phyloP scores from a whole-genome alignment of 495 filamentous ascomycete genomes.

The Hyaloscypha variabilis region DNA sequence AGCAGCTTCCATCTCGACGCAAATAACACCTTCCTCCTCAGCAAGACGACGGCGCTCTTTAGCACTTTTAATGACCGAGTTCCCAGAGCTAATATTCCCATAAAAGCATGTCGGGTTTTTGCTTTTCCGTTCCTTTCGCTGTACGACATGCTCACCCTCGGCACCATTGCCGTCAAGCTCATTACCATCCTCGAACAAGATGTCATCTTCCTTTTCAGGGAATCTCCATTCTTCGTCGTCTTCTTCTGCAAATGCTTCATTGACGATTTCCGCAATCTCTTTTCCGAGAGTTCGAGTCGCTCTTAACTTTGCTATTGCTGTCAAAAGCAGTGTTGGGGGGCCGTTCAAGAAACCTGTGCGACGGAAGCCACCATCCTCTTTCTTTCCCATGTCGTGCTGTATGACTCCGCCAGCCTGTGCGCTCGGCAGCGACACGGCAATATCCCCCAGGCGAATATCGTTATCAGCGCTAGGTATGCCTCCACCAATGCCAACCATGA shows the following conservation, averaged over 20 bases:
- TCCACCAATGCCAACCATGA: conserved; percentile 47
- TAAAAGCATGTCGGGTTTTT: conserved; percentile 39
- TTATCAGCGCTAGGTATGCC: conserved; percentile 14
- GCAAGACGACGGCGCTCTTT: conserved; percentile 19
- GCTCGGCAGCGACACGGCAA: conserved; percentile 23
- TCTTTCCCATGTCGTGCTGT: conserved; percentile 28
- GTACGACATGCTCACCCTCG: conserved; percentile 29
- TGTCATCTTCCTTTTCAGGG: conserved; percentile 37
- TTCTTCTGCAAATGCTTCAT: conserved; percentile 30
- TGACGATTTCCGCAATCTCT: conserved; percentile 24
- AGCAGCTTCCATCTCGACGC: conserved; percentile 54
- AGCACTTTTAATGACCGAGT: conserved; percentile 33
- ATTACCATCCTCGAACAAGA: conserved; percentile 40
- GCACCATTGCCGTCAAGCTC: conserved; percentile 18
- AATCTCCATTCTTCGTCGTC: conserved; percentile 32
- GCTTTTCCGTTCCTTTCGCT: conserved; percentile 31
- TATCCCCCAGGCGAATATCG: conserved; percentile 27
- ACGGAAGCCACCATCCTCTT: conserved; percentile 14
- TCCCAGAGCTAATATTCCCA: conserved; percentile 34
- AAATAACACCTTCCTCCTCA: conserved; percentile 33
- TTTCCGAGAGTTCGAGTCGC: not conserved
- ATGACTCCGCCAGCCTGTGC: conserved; percentile 22
- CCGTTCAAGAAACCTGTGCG: conserved; percentile 26
- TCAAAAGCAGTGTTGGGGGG: conserved; percentile 33
- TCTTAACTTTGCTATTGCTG: conserved; percentile 26